These are phyloP conservation scores for Blastosporella zonata DNA, from an alignment of 1,284 basidiomycete species.

Conservation along the genomic window DNA sequence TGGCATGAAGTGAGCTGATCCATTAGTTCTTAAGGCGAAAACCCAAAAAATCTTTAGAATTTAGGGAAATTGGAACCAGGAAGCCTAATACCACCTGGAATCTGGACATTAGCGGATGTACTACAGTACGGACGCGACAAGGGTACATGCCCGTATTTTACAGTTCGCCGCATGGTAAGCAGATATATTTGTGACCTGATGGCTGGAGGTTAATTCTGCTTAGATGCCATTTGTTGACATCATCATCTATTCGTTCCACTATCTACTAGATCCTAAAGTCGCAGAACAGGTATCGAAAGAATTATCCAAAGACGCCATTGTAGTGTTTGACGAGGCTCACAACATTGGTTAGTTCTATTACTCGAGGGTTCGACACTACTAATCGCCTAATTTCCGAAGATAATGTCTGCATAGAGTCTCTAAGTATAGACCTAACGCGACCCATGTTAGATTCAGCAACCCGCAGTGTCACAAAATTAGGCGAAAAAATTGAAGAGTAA, in stretches of 20 bases:
- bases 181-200: background rate
- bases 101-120: slow-evolving; percentile 95
- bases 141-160: slow-evolving; percentile 94
- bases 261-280: slow-evolving; percentile 97
- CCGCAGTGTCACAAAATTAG: slow-evolving; percentile 84
- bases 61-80: slow-evolving; percentile 77
- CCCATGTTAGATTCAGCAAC: slow-evolving; percentile 97
- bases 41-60: slow-evolving; percentile 28
- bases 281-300: slow-evolving; percentile 99
- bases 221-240: slow-evolving; percentile 96
- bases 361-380: background rate
- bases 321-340: slow-evolving; percentile 99
- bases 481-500: slow-evolving; percentile 93
- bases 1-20: slow-evolving; percentile 84
- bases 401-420: slow-evolving; percentile 98
- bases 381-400: slow-evolving; percentile 41
- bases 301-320: slow-evolving; percentile 95
- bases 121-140: slow-evolving; percentile 87
- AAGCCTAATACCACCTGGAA: slow-evolving; percentile 80
- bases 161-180: slow-evolving; percentile 90
- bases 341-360: slow-evolving; percentile 81
- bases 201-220: slow-evolving; percentile 12
- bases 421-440: slow-evolving; percentile 97
- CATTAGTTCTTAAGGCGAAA: slow-evolving; percentile 1
- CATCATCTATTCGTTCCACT: slow-evolving; percentile 99